Percentiles rank a stretch among this genome's conserved stretches.
phyloP scores from a whole-genome alignment of 345 rosid species.

The Passiflora organensis region DNA sequence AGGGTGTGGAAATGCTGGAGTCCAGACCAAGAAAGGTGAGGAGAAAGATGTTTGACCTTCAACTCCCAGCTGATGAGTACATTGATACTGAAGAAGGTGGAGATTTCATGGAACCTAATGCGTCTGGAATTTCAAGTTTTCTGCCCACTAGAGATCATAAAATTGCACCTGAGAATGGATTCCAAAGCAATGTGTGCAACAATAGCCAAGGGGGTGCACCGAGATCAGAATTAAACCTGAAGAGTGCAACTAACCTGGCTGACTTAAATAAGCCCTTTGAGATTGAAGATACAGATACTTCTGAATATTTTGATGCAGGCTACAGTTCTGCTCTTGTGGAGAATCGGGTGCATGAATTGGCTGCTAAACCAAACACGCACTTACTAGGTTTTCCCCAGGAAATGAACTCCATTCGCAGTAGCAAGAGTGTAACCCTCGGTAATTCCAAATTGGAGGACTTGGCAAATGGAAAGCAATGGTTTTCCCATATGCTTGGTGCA shows the following conservation, averaged over 20 bases:
- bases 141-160: conserved; percentile 41
- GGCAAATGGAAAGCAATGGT: conserved; percentile 35
- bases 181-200: conserved; percentile 27
- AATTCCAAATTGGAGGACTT: conserved; percentile 21
- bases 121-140: conserved; percentile 36
- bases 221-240: conserved; percentile 37
- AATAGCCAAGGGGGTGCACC: conserved; percentile 30
- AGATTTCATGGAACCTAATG: conserved; percentile 27
- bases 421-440: conserved; percentile 22
- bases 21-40: conserved; percentile 68
- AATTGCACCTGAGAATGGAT: conserved; percentile 30
- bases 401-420: conserved; percentile 26
- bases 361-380: conserved; percentile 27
- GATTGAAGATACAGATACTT: conserved; percentile 40
- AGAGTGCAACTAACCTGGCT: conserved; percentile 39
- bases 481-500: conserved; percentile 38
- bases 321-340: conserved; percentile 26
- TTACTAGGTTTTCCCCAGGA: conserved; percentile 40
- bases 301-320: conserved; percentile 30
- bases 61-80: conserved; percentile 72
- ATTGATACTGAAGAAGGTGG: conserved; percentile 51
- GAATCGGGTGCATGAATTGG: conserved; percentile 31
- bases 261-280: conserved; percentile 81
- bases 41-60: conserved; percentile 80
- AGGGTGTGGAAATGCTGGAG: conserved; percentile 50